Base-by-base conservation (phyloP, 2,329 filamentous ascomycete genomes). In the Mariannaea sp. region DNA sequence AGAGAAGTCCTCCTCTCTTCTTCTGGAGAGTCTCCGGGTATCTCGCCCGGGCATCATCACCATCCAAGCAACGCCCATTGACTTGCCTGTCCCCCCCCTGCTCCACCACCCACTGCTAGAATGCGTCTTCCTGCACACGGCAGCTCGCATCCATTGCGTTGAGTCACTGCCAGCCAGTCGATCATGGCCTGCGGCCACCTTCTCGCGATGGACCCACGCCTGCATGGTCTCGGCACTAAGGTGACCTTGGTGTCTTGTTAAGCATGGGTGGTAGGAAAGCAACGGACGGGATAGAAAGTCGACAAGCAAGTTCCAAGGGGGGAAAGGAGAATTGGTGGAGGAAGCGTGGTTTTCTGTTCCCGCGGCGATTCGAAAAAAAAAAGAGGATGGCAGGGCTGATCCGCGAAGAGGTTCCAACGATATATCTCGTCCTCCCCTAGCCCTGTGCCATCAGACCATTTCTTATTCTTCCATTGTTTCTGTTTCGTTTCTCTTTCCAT, bases 161-260 rank as follows among this genome's bases (percentile, higher is more conserved):
- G 62, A 66, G 64, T 66, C 64, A 66, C 54, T 35, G 57, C 54
- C 36, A 65, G 53, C 65, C 65, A 67, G 56, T 67, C 59, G 58
- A 61, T 61, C 47, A 27, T 42, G 30, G 54, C 38, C 33, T 44
- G 54, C 19, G 58, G 50, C 47, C 52, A 49, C 38, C 49, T 57
- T 55, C 55, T 65, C 59, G 59, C 54, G 61, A 66, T 65, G 57
- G 59, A 57, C 55, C 59, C 59, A 61, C 60, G 36, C 51, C 61
- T 53, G 29, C 41, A 44, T 55, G 32, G 35, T 43, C 44, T 51
- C 46, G 54, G 47, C 56, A 59, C 56, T 58, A 53, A 40, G 32
- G 44, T 26, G 43, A 44, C 36, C 36, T 49, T 53, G 51, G 44
- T 48, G 51, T 49, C 39, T n/a, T n/a, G n/a, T n/a, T n/a, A 49